Evolutionary conservation across 768 basidiomycete species (phyloP).

Genomic region (Gyrodon lividus): DNA sequence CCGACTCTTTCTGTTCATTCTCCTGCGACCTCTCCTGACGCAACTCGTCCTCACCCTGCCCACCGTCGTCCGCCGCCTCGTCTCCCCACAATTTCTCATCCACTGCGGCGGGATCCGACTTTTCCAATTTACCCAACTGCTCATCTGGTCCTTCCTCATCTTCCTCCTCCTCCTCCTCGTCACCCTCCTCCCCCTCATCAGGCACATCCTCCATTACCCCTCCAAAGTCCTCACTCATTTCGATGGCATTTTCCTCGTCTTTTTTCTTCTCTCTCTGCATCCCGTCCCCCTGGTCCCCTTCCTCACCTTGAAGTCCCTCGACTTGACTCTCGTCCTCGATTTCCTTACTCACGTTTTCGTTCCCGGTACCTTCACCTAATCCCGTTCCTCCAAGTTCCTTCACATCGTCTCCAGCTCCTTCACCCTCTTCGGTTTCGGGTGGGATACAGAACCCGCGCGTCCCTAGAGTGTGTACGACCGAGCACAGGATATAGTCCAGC

Average conservation of each 20-base stretch:
- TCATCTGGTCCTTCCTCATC: constrained; percentile 72
- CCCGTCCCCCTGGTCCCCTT: constrained; percentile 35
- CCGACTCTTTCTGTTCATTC: constrained; percentile 47
- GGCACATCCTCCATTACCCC: constrained; percentile 84
- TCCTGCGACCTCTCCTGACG: constrained; percentile 59
- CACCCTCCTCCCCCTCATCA: constrained; percentile 50
- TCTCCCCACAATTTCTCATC: constrained; percentile 99
- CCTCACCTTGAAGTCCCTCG: constrained; percentile 82
- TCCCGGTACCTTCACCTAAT: constrained; percentile 83
- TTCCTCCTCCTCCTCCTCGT: constrained; percentile 46
- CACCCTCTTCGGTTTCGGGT: constrained; percentile 62
- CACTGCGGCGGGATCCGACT: constrained; percentile 75
- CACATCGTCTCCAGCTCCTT: constrained; percentile 45
- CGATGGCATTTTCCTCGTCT: constrained; percentile 76
- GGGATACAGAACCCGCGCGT: constrained; percentile 94
- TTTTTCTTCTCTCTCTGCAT: constrained; percentile 39
- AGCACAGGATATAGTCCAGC: constrained; percentile 73
- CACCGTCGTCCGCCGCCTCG: constrained; percentile 57
- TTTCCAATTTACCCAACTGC: constrained; percentile 77
- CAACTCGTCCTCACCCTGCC: constrained; percentile 53
- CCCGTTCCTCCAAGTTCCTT: constrained; percentile 75
- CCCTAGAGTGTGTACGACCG: constrained; percentile 69
- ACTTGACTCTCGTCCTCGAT: constrained; percentile 97
- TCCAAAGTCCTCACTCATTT: constrained; percentile 89
- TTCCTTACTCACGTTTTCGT: constrained; percentile 88